Percentiles rank a stretch among this genome's conserved stretches.
Evolutionary conservation across 768 basidiomycete species (phyloP).

Genomic region (Rhodotorula sphaerocarpa): DNA sequence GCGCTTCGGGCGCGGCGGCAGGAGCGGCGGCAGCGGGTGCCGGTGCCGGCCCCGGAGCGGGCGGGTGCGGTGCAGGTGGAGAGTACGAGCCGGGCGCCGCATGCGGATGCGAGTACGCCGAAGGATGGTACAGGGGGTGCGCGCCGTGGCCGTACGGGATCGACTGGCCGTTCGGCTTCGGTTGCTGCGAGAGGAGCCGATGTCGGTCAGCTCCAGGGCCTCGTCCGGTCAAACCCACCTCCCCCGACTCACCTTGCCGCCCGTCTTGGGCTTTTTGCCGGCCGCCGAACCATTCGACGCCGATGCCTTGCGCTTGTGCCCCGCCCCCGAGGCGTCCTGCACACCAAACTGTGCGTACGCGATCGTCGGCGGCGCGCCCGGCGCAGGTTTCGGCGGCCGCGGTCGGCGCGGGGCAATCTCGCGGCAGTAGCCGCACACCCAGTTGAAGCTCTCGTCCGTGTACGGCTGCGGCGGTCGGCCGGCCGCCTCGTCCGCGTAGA

Average conservation of each 20-base stretch:
- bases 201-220: not conserved
- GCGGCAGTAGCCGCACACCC: slow-evolving; percentile 20
- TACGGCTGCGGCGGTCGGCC: slow-evolving; percentile 42
- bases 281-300: not conserved
- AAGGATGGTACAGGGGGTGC: slow-evolving; percentile 30
- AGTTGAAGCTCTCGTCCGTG: slow-evolving; percentile 42
- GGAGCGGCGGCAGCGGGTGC: not conserved
- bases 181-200: not conserved
- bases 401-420: not conserved
- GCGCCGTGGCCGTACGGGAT: slow-evolving; percentile 15
- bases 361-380: slow-evolving; percentile 1
- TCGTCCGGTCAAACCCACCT: not conserved
- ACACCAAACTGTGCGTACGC: not conserved
- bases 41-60: not conserved
- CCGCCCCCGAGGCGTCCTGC: not conserved
- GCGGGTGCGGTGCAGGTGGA: not conserved
- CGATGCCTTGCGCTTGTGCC: slow-evolving; percentile 2
- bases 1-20: not conserved
- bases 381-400: slow-evolving; percentile 13
- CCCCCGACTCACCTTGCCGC: slow-evolving; percentile 2
- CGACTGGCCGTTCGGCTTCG: not conserved
- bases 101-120: slow-evolving; percentile 18
- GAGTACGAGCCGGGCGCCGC: not conserved
- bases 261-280: slow-evolving; percentile 16
- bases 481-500: slow-evolving; percentile 38